These are phyloP conservation scores for Rhynchosporium graminicola DNA, from an alignment of 2,329 filamentous ascomycete genomes.

Conservation along the genomic window DNA sequence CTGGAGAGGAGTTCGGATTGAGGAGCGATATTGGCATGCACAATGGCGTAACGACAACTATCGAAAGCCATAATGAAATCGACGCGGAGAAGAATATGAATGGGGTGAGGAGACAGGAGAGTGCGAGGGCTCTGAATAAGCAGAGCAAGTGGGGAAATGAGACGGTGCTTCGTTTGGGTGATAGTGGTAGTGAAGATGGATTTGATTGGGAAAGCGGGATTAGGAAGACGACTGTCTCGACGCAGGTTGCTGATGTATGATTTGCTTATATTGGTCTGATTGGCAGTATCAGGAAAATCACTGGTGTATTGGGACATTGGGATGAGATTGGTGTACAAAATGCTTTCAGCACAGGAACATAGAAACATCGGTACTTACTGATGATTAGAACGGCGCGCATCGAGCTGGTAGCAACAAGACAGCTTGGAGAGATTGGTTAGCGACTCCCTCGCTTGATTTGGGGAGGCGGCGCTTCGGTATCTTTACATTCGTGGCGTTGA, in stretches of 20 bases:
- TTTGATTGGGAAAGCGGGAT: constrained; percentile 22
- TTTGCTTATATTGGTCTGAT: background rate
- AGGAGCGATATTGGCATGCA: constrained; percentile 26
- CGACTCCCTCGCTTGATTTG: no score
- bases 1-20: constrained; percentile 24
- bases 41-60: constrained; percentile 26
- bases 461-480: no score
- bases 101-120: constrained; percentile 13
- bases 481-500: no score
- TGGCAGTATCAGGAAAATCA: no score
- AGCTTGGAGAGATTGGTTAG: no score
- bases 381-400: no score
- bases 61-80: constrained; percentile 19
- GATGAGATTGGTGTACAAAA: no score
- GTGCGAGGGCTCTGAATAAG: background rate
- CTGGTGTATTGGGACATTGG: no score
- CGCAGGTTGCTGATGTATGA: constrained; percentile 17
- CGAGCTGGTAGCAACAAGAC: no score
- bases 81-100: constrained; percentile 17
- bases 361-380: no score
- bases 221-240: constrained; percentile 25
- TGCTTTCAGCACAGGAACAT: no score
- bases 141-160: constrained; percentile 20
- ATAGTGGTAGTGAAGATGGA: constrained; percentile 24
- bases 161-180: constrained; percentile 19